A percentile compares a stretch with the other conserved stretches of the same genome.
These are phyloP conservation scores for Russula brevipes DNA, from an alignment of 768 basidiomycete genomes.

Conservation along the genomic window DNA sequence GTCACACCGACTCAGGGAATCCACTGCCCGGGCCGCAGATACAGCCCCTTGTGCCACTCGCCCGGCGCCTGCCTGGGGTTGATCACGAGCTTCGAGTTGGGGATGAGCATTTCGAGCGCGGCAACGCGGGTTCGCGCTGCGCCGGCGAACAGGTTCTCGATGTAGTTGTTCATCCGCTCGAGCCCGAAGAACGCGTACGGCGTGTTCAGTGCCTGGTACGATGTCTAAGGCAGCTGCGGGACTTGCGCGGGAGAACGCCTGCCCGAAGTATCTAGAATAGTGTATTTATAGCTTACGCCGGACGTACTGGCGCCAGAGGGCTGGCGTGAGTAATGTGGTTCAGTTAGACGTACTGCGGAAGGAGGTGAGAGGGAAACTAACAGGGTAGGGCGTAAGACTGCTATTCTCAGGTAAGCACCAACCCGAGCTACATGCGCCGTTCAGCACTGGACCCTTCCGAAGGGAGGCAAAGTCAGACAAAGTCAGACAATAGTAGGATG, in stretches of 20 bases:
- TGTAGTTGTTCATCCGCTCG: slow-evolving; percentile 97
- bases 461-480: background rate
- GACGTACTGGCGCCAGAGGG: slow-evolving; percentile 93
- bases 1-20: slow-evolving; percentile 96
- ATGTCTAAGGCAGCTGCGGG: slow-evolving; percentile 87
- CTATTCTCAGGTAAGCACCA: slow-evolving; percentile 63
- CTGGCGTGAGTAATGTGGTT: slow-evolving; percentile 36
- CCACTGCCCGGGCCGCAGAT: slow-evolving; percentile 92
- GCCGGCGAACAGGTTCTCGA: slow-evolving; percentile 97
- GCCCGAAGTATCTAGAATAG: slow-evolving; percentile 87
- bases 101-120: slow-evolving; percentile 94
- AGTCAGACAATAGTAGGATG: background rate
- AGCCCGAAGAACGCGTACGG: slow-evolving; percentile 97
- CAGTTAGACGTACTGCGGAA: no score
- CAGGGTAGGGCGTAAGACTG: slow-evolving; percentile 59
- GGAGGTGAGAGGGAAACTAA: slow-evolving; percentile 34
- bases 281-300: slow-evolving; percentile 95
- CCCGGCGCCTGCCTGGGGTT: slow-evolving; percentile 60
- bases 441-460: slow-evolving; percentile 55
- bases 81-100: slow-evolving; percentile 96
- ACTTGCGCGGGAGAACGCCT: slow-evolving; percentile 89
- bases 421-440: slow-evolving; percentile 86
- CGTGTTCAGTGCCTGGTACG: slow-evolving; percentile 83
- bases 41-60: slow-evolving; percentile 84
- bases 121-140: slow-evolving; percentile 83